Conservation (phyloP, 257 asterid species). For the Vinca minor region DNA sequence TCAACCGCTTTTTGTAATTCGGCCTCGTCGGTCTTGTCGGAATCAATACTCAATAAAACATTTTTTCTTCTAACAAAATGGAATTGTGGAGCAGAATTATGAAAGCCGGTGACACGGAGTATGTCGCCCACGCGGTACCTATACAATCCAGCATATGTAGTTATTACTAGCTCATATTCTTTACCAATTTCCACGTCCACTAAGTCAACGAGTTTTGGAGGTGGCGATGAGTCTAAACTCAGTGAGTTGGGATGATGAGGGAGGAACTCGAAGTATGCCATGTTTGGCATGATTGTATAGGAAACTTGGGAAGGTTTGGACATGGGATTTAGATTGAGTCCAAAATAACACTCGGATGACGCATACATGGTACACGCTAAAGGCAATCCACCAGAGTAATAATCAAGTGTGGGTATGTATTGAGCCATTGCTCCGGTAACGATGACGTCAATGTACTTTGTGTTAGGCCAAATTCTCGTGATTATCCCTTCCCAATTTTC, state of each 20-base stretch:
- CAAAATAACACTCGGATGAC: constrained; percentile 89
- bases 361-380: constrained; percentile 96
- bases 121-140: constrained; percentile 93
- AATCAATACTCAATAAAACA: constrained; percentile 74
- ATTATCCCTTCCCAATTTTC: constrained; percentile 81
- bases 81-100: constrained; percentile 84
- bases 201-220: constrained; percentile 55
- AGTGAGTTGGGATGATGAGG: constrained; percentile 46
- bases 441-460: constrained; percentile 75
- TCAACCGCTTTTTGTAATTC: constrained; percentile 82
- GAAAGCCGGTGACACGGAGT: constrained; percentile 89
- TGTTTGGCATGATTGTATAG: constrained; percentile 93
- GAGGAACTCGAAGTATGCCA: constrained; percentile 92
- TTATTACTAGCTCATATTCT: constrained; percentile 86
- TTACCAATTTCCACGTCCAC: constrained; percentile 73
- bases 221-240: constrained; percentile 27
- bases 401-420: constrained; percentile 83
- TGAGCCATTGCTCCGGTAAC: constrained; percentile 99
- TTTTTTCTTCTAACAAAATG: constrained; percentile 82
- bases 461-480: constrained; percentile 83
- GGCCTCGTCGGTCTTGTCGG: constrained; percentile 94
- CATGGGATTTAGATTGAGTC: constrained; percentile 87
- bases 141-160: constrained; percentile 71
- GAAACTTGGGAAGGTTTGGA: constrained; percentile 77
- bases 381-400: constrained; percentile 75